Percentiles rank a stretch among this genome's conserved stretches.
Conservation (phyloP, 176 grass and related monocot species). For the Triticum monococcum region DNA sequence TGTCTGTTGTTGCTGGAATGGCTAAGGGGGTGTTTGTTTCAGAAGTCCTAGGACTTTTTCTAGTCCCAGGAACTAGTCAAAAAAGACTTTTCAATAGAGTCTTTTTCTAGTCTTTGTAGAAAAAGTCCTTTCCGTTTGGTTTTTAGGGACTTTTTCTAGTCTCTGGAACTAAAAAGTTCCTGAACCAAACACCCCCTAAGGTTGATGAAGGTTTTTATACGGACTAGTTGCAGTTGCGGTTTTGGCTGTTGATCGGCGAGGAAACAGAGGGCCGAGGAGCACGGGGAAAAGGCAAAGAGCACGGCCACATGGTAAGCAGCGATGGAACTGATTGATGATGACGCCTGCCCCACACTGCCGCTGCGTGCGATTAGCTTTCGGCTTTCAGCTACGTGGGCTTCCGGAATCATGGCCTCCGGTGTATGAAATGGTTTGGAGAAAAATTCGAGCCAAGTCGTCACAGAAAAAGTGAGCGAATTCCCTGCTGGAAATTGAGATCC, state of each 20-base stretch:
- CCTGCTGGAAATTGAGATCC: too few relatives aligned
- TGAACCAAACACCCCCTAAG: too few relatives aligned
- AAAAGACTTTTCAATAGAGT: too few relatives aligned
- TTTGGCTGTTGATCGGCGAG: background rate
- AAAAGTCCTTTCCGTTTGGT: too few relatives aligned
- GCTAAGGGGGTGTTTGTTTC: too few relatives aligned
- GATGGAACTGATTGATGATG: constrained; percentile 10
- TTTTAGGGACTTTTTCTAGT: too few relatives aligned
- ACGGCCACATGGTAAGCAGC: constrained; percentile 13
- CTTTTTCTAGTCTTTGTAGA: too few relatives aligned
- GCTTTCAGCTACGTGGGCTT: constrained; percentile 27
- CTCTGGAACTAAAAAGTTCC: too few relatives aligned
- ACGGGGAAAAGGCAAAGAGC: background rate
- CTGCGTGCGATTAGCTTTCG: background rate
- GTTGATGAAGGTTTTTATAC: background rate
- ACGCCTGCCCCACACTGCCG: background rate
- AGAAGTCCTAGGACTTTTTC: too few relatives aligned
- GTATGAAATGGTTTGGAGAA: background rate
- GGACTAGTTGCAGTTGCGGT: background rate
- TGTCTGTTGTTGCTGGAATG: background rate
- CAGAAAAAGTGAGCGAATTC: too few relatives aligned
- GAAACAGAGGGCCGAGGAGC: background rate
- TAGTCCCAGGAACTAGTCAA: too few relatives aligned
- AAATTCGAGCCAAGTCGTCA: background rate
- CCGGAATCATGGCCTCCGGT: constrained; percentile 7